phyloP scores from a whole-genome alignment of 495 filamentous ascomycete genomes.

The Hypoxylon rickii region DNA sequence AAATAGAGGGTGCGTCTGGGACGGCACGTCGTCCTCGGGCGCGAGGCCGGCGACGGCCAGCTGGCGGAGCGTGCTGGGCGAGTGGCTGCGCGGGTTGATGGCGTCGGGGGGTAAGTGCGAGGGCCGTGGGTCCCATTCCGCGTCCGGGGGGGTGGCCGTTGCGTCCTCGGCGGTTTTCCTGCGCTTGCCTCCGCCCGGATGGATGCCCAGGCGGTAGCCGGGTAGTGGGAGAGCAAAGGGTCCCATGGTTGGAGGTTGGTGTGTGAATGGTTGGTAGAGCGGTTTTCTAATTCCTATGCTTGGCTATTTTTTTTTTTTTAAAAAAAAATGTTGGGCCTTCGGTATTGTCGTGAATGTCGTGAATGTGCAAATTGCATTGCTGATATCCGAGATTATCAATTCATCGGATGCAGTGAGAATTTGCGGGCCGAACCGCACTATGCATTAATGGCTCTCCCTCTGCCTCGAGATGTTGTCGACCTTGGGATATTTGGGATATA shows the following conservation, averaged over 20 bases:
- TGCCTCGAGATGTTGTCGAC: background rate
- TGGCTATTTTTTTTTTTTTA: background rate
- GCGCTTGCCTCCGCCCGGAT: conserved; percentile 12
- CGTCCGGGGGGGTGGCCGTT: background rate
- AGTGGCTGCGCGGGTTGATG: conserved; percentile 54
- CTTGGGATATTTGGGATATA: background rate
- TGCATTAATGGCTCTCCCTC: conserved; percentile 15
- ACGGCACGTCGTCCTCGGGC: conserved; percentile 42
- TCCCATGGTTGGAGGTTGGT: conserved; percentile 11
- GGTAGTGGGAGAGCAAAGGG: conserved; percentile 36
- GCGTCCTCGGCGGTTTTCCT: conserved; percentile 7
- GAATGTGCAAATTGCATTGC: too few species aligned
- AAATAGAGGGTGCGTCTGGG: conserved; percentile 42
- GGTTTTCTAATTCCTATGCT: too few species aligned
- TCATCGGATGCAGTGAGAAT: background rate
- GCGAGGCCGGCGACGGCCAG: conserved; percentile 46
- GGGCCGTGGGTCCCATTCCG: conserved; percentile 9
- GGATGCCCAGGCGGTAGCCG: conserved; percentile 31
- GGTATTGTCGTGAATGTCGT: too few species aligned
- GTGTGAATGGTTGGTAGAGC: too few species aligned
- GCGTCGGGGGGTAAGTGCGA: conserved; percentile 37
- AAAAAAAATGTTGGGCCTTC: too few species aligned
- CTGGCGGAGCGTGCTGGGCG: conserved; percentile 45
- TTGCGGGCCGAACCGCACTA: conserved; percentile 19
- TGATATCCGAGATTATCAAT: too few species aligned